A percentile compares a stretch with the other conserved stretches of the same genome.
These are phyloP conservation scores for Davidsoniella neocaledoniae DNA, from an alignment of 2,329 filamentous ascomycete species.

Conservation along the genomic window DNA sequence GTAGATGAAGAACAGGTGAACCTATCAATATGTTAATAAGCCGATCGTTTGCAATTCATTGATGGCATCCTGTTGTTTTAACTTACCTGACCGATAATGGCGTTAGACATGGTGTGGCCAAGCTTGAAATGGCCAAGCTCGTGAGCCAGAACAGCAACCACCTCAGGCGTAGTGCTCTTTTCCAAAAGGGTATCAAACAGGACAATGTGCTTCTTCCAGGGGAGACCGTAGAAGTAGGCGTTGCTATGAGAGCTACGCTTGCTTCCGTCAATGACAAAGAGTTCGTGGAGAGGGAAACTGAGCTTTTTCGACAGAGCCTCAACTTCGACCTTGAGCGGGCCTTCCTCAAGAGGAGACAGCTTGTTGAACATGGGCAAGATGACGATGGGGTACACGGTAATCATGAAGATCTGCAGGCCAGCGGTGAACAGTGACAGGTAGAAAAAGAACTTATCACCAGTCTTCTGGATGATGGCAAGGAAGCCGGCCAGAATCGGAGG, in stretches of 20 bases:
- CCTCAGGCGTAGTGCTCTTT: slow-evolving; percentile 81
- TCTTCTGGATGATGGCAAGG: slow-evolving; percentile 84
- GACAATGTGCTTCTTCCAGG: slow-evolving; percentile 99
- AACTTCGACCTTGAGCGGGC: slow-evolving; percentile 72
- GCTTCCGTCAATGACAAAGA: slow-evolving; percentile 88
- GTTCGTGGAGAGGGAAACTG: slow-evolving; percentile 79
- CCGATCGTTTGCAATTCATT: too few relatives aligned
- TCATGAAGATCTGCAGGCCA: slow-evolving; percentile 79
- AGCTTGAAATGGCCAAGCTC: slow-evolving; percentile 96
- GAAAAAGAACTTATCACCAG: slow-evolving; percentile 90
- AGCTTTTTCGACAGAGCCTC: slow-evolving; percentile 69
- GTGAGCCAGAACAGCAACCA: slow-evolving; percentile 86
- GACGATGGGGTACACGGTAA: slow-evolving; percentile 86
- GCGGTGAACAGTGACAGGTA: slow-evolving; percentile 93
- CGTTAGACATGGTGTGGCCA: slow-evolving; percentile 54
- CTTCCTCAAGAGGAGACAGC: slow-evolving; percentile 76
- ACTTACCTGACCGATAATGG: slow-evolving; percentile 41
- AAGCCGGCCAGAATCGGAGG: slow-evolving; percentile 84
- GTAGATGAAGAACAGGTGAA: slow-evolving; percentile 94
- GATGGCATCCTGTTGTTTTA: slow-evolving; percentile 27
- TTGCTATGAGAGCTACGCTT: slow-evolving; percentile 79
- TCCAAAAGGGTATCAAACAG: slow-evolving; percentile 97
- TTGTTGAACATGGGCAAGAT: slow-evolving; percentile 98
- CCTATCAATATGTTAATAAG: slow-evolving; percentile 27
- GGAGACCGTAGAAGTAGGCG: slow-evolving; percentile 89